Evolutionary conservation across 1,284 basidiomycete species (phyloP).

Genomic region (Cutaneotrichosporon dermatis): DNA sequence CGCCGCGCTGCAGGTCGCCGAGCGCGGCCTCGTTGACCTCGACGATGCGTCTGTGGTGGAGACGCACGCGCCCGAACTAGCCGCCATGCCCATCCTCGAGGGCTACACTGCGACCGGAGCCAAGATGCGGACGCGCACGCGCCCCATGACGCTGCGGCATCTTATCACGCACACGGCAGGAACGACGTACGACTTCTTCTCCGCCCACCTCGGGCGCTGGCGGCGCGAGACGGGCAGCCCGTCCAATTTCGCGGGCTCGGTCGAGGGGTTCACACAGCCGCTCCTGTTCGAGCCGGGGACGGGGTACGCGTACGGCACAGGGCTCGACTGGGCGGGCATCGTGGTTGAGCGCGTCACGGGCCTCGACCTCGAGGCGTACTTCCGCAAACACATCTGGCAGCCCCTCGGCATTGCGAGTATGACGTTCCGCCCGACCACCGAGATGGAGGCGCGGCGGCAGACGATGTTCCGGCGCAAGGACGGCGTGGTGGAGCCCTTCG

Average conservation of each 20-base stretch:
- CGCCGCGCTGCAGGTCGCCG: too few species aligned
- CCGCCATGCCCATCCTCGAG: too few species aligned
- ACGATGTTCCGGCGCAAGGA: slow-evolving; percentile 19
- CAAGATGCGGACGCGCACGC: too few species aligned
- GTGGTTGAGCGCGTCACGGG: slow-evolving; percentile 38
- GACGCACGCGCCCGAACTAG: too few species aligned
- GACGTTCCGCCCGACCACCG: slow-evolving; percentile 32
- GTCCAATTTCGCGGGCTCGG: background rate
- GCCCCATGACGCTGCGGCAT: too few species aligned
- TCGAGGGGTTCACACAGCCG: slow-evolving; percentile 19
- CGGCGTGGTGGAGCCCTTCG: slow-evolving; percentile 1
- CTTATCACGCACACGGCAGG: too few species aligned
- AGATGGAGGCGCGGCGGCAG: slow-evolving; percentile 18
- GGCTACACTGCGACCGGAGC: too few species aligned
- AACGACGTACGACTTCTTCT: too few species aligned
- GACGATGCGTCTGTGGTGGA: too few species aligned
- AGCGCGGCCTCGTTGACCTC: too few species aligned
- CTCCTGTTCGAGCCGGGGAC: slow-evolving; percentile 39
- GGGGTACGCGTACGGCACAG: slow-evolving; percentile 27
- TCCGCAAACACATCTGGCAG: slow-evolving; percentile 35
- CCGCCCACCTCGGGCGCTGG: too few species aligned
- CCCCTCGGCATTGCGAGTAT: slow-evolving; percentile 31
- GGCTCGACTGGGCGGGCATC: slow-evolving; percentile 43
- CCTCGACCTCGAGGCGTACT: slow-evolving; percentile 33
- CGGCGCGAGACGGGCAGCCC: too few species aligned